These are phyloP conservation scores for Lipomyces yamadae DNA, from an alignment of 805 yeast genomes.

Conservation along the genomic window DNA sequence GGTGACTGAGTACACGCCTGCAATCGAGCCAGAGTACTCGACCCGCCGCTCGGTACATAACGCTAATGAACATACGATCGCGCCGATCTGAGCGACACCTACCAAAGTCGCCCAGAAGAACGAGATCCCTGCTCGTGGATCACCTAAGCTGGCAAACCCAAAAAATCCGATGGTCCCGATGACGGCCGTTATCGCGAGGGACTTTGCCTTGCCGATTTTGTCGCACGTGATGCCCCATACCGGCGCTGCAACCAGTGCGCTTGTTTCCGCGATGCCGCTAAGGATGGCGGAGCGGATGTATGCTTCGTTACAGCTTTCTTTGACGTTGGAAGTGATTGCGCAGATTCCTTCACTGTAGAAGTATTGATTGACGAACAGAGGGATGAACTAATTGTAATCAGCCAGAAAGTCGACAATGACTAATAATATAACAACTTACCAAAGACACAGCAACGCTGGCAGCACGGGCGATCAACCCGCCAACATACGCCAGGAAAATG, in stretches of 20 bases:
- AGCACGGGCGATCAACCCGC: conserved; percentile 67
- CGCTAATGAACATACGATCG: conserved; percentile 67
- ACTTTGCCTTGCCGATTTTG: conserved; percentile 47
- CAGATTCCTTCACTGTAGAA: conserved; percentile 60
- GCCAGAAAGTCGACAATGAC: conserved; percentile 47
- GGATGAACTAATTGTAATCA: conserved; percentile 55
- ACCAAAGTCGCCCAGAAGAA: conserved; percentile 52
- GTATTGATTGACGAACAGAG: conserved; percentile 63
- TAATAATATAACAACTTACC: conserved; percentile 7
- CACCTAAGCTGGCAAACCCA: conserved; percentile 45
- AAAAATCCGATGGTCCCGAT: conserved; percentile 54
- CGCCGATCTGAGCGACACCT: conserved; percentile 67
- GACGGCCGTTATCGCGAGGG: conserved; percentile 49
- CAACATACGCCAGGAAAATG: conserved; percentile 61
- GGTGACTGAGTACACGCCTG: conserved; percentile 69
- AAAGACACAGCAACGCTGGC: conserved; percentile 53
- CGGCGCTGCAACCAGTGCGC: conserved; percentile 65
- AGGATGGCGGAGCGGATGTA: conserved; percentile 68
- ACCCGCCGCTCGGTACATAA: conserved; percentile 55
- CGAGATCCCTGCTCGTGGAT: conserved; percentile 48
- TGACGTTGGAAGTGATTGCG: conserved; percentile 37
- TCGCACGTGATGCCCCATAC: conserved; percentile 66
- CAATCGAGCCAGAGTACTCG: conserved; percentile 62
- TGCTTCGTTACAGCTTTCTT: conserved; percentile 62
- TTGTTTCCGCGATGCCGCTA: conserved; percentile 67